These are phyloP conservation scores for Naegleria fowleri DNA, from an alignment of 208 protist genomes.

Conservation along the genomic window DNA sequence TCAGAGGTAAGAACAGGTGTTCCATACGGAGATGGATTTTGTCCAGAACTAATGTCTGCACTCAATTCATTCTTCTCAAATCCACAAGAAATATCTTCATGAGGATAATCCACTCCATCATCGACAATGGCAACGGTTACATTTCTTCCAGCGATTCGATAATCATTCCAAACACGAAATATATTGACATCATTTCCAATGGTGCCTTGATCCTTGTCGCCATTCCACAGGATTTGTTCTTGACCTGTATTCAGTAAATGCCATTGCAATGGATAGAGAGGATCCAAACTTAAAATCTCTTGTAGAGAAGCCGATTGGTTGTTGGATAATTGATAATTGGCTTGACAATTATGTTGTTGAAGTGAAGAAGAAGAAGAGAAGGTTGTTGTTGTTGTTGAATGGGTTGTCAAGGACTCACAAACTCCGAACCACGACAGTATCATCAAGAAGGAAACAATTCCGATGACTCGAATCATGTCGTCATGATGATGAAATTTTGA, in stretches of 20 bases:
- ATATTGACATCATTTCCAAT: neutral
- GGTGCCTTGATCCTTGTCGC: neutral
- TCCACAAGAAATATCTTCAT: constrained; percentile 36
- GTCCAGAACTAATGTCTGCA: constrained; percentile 25
- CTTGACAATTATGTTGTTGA: too few relatives aligned
- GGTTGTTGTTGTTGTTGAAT: too few relatives aligned
- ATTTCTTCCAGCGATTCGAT: constrained; percentile 4
- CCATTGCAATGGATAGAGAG: neutral
- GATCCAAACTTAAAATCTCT: neutral
- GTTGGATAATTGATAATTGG: neutral
- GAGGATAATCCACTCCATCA: constrained; percentile 34
- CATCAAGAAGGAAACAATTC: too few relatives aligned
- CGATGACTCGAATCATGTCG: too few relatives aligned
- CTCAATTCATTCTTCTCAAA: constrained; percentile 21
- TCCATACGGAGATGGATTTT: neutral
- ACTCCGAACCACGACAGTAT: too few relatives aligned
- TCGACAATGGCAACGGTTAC: constrained; percentile 39
- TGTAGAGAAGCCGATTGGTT: neutral
- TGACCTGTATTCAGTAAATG: neutral
- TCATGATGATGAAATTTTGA: too few relatives aligned
- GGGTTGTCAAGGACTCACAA: too few relatives aligned
- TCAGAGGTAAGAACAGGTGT: neutral
- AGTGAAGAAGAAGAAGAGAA: too few relatives aligned
- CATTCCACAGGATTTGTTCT: neutral
- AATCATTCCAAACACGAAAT: neutral